These are phyloP conservation scores for Sporothrix phasma DNA, from an alignment of 2,329 filamentous ascomycete genomes.

Conservation along the genomic window DNA sequence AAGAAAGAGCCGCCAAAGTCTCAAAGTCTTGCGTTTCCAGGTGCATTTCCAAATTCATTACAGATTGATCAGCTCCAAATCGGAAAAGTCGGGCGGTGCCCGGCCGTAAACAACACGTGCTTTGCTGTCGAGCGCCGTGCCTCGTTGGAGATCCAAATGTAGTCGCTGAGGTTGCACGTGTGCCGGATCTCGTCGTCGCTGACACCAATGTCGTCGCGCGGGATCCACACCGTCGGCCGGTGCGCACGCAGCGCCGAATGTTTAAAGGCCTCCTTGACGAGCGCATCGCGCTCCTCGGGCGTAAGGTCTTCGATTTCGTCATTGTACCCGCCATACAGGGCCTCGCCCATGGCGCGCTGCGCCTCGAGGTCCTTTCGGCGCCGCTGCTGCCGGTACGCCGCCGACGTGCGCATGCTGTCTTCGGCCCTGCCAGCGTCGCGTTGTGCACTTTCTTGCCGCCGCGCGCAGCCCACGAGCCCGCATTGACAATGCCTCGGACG, in stretches of 20 bases:
- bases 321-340: slow-evolving; percentile 76
- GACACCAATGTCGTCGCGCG: slow-evolving; percentile 78
- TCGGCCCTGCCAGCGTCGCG: slow-evolving; percentile 34
- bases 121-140: slow-evolving; percentile 77
- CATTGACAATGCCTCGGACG: slow-evolving; percentile 38
- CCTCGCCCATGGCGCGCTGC: slow-evolving; percentile 63
- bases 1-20: not conserved
- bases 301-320: slow-evolving; percentile 94
- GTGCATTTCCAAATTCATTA: slow-evolving; percentile 27
- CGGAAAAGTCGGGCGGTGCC: slow-evolving; percentile 81
- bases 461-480: slow-evolving; percentile 38
- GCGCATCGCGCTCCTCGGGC: slow-evolving; percentile 74
- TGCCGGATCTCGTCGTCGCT: slow-evolving; percentile 82
- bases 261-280: slow-evolving; percentile 82
- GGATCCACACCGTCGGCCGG: slow-evolving; percentile 87
- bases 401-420: slow-evolving; percentile 32
- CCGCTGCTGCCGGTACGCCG: slow-evolving; percentile 39
- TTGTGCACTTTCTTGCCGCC: slow-evolving; percentile 41
- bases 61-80: slow-evolving; percentile 75
- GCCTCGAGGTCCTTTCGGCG: slow-evolving; percentile 57
- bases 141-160: slow-evolving; percentile 93
- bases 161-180: slow-evolving; percentile 64
- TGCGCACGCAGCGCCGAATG: slow-evolving; percentile 78
- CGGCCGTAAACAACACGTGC: slow-evolving; percentile 72
- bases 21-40: not conserved